A percentile compares a stretch with the other conserved stretches of the same genome.
Conservation (phyloP, 23 red algal genomes). For the Rhodosorus marinus region DNA sequence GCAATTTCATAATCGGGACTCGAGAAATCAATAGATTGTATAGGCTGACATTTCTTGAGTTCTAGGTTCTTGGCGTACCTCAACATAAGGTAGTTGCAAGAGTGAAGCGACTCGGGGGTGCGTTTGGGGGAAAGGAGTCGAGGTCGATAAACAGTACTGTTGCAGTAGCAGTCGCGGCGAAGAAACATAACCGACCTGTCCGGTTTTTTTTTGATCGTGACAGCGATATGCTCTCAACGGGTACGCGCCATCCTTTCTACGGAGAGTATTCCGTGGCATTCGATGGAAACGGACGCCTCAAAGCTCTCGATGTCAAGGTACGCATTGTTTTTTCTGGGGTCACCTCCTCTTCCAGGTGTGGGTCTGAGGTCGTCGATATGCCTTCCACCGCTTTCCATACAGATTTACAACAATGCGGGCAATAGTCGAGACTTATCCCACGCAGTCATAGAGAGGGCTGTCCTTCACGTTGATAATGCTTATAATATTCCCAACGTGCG, state of each 20-base stretch:
- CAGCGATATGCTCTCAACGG: slow-evolving; percentile 44
- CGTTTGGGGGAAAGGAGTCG: slow-evolving; percentile 81
- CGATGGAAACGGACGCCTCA: neutral
- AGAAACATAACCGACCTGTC: slow-evolving; percentile 12
- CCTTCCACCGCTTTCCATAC: slow-evolving; percentile 16
- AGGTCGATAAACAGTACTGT: slow-evolving; percentile 21
- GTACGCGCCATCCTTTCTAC: slow-evolving; percentile 51
- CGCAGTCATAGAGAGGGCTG: slow-evolving; percentile 52
- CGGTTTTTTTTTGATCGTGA: slow-evolving; percentile 42
- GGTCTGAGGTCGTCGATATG: too few species aligned
- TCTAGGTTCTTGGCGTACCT: slow-evolving; percentile 38
- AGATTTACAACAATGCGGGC: slow-evolving; percentile 49
- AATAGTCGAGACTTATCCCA: slow-evolving; percentile 37
- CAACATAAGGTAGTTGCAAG: slow-evolving; percentile 27
- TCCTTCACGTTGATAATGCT: slow-evolving; percentile 49
- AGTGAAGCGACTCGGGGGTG: slow-evolving; percentile 62
- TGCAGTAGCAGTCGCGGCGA: slow-evolving; percentile 50
- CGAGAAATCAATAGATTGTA: too few species aligned
- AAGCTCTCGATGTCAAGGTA: too few species aligned
- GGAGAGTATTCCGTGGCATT: slow-evolving; percentile 34
- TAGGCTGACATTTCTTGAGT: too few species aligned
- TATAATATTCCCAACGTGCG: slow-evolving; percentile 47
- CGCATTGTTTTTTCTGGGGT: too few species aligned
- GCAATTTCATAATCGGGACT: too few species aligned
- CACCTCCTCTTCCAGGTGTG: too few species aligned